Base-by-base conservation (phyloP, 2,329 filamentous ascomycete species). In the Microcyclospora pomicola region DNA sequence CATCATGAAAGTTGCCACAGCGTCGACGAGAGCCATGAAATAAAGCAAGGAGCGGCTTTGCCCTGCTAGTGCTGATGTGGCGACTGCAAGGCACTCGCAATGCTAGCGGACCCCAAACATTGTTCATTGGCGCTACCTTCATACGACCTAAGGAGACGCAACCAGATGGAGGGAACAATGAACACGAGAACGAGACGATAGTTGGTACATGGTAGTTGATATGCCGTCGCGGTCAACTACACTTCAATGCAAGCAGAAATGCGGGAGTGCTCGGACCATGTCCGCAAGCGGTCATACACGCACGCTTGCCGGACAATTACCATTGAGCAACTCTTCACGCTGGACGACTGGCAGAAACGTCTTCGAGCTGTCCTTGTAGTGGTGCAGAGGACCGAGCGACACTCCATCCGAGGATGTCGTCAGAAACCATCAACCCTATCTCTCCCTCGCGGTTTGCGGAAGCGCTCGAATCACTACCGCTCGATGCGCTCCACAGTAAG, bases 401-500 rank as follows among this genome's bases (percentile, higher is more conserved):
- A n/a, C 30, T 31, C 12, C 4, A 31, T 9, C 14, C 9, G 30
- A 31, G 9, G 4, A 49, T 46, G 42, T 42, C 48, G 29, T 15
- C 36, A 19, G 42, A 47, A 11, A 31, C 16, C 10, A 41, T 44
- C 31, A 42, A 45, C 16, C 52, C 53, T 29, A 61, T 61, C 41
- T 39, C 49, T 15, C 48, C 55, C 6, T 41, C 40, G 5, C 46
- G 48, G 41, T 61, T 61, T 45, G 52, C 54, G 53, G 64, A 67
- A 43, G 82, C 82, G 15, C 68, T 87, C 47, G 65, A 69, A 47
- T 72, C 77, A 42, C 75, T 87, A 39, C 73, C 80, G 31, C 57
- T 78, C 47, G 68, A 72, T 44, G 71, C 71, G 40, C 75, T 87
- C 6, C 77, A 81, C 60, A 68, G 80, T 59, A 86, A 86, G 61